Evolutionary conservation across 2,329 filamentous ascomycete genomes (phyloP), one percentile per base, ranked within the genome.

Genomic region (Claviceps spartinae): DNA sequence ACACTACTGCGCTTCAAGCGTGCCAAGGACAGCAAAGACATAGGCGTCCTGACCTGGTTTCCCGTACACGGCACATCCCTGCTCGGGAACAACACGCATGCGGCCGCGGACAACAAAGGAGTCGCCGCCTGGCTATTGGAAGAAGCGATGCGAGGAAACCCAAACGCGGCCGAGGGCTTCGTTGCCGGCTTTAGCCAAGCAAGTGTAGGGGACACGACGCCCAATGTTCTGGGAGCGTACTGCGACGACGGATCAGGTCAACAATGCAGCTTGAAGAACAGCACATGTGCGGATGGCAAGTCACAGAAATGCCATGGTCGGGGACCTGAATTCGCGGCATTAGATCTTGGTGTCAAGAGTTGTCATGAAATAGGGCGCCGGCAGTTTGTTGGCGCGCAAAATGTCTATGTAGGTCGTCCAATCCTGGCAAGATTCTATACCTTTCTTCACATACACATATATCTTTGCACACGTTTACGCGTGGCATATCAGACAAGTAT

Each of bases 41-140:
- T 88, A 43, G 90, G 88, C 13, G 73, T 94, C 1, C 69, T 97
- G 53, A 93, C 88, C 16, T 97, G 90, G 87, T 95, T 91, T 65
- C 81, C 91, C 2, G 86, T 90, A 0, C 91, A 97, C 65, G 90
- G 90, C 47, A 97, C 91, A 0, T 95, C 88, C 0, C 79, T 96
- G 67, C 80, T 90, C 24, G 85, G 86, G 51, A 96, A 96, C 69
- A 95, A 95, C 68, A 96, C 89, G 0, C 75, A 95, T 14, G 80
- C 93, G 49, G 83, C 89, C 2, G 91, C 88, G n/a, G 91, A 97
- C 66, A 97, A 97, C 72, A 97, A 97, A 69, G 91, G 91, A 13
- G 88, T 95, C 6, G 90, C 91, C 2, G 86, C 90, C 0, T 85
- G 85, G 63, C 72, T 95, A 13, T 83, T 96, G 50, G 91, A 97